Percentiles rank a stretch among this genome's conserved stretches.
These are phyloP conservation scores for Globisporangium acanthophoron DNA, from an alignment of 352 stramenopile genomes.

Conservation along the genomic window DNA sequence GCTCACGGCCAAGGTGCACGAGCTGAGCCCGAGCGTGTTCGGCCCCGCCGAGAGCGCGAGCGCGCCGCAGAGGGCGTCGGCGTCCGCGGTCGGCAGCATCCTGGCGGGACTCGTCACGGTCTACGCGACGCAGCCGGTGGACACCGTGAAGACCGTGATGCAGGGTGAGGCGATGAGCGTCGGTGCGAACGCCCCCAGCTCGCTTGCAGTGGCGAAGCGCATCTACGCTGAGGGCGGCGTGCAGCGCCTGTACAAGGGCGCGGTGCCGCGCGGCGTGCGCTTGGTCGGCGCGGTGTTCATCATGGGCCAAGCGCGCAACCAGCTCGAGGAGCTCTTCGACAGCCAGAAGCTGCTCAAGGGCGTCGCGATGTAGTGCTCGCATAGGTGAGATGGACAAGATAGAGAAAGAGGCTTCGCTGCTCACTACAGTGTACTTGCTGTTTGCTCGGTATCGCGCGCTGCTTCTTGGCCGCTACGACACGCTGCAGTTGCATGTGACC, in stretches of 20 bases:
- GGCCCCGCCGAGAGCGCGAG: conserved; percentile 40
- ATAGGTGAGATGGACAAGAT: background rate
- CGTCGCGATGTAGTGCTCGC: conserved; percentile 1
- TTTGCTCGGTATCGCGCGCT: background rate
- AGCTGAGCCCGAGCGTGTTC: conserved; percentile 42
- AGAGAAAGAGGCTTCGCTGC: background rate
- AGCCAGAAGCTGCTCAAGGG: conserved; percentile 47
- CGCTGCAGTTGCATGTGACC: conserved; percentile 42
- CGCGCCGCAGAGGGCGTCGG: conserved; percentile 54
- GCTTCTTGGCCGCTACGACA: conserved; percentile 25
- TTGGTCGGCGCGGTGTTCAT: conserved; percentile 82
- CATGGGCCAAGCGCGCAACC: conserved; percentile 61
- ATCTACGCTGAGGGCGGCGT: conserved; percentile 54
- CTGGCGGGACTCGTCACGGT: conserved; percentile 70
- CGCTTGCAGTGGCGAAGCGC: conserved; percentile 32
- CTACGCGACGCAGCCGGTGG: conserved; percentile 68
- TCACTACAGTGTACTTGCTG: background rate
- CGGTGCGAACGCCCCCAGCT: conserved; percentile 26
- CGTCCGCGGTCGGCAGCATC: conserved; percentile 61
- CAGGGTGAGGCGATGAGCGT: conserved; percentile 66
- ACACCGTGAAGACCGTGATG: conserved; percentile 85
- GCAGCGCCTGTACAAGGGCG: conserved; percentile 58
- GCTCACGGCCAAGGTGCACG: conserved; percentile 61
- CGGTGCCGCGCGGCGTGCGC: conserved; percentile 69
- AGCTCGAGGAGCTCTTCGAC: conserved; percentile 68